Base-by-base conservation (phyloP, 176 grass and related monocot genomes). In the Thinopyrum elongatum region DNA sequence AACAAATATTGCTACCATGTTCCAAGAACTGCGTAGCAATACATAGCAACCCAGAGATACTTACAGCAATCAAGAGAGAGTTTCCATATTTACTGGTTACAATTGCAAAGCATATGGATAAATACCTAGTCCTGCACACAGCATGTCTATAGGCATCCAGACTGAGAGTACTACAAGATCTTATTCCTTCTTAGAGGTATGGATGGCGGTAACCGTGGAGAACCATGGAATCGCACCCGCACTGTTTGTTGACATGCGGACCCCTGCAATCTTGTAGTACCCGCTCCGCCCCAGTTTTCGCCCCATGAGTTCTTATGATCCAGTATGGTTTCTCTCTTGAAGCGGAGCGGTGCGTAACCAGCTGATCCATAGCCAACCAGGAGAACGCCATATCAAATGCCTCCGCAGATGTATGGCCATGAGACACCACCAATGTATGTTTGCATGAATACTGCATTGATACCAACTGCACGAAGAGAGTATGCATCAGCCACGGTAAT, bases 281-380 rank as follows among this genome's bases (percentile, higher is more conserved):
- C 94, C 92, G 14, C 51, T 88, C 86, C 90, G 28, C 94, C 94
- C 94, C 94, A 97, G 69, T 88, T 92, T 76, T 94, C 92, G 14
- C 92, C 94, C 94, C 94, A 97, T 0, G 92, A 97, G 88, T 97
- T 97, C 89, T 97, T 84, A 97, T 97, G 87, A 97, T 94, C 94
- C 94, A 97, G 74, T 92, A 97, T 8, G 94, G 94, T 92, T 92
- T 92, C 25, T 97, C 92, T n/a, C 87, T 97, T 97, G 46, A 97
- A 90, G 27, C 92, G 92, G 65, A 97, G 92, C 1, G 92, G 94
- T 4, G 94, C 83, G 5, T 87, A 97, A 21, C 92, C 94, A n/a
- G 94, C 86, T 0, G 88, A 88, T 22, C 94, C 94, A 5, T 94
- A 97, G 49, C 94, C 92, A 29, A 97, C 94, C 22, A 97, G 79